Percentiles rank a stretch among this genome's conserved stretches.
phyloP scores from a whole-genome alignment of 352 stramenopile genomes.

The Globisporangium nagaii region DNA sequence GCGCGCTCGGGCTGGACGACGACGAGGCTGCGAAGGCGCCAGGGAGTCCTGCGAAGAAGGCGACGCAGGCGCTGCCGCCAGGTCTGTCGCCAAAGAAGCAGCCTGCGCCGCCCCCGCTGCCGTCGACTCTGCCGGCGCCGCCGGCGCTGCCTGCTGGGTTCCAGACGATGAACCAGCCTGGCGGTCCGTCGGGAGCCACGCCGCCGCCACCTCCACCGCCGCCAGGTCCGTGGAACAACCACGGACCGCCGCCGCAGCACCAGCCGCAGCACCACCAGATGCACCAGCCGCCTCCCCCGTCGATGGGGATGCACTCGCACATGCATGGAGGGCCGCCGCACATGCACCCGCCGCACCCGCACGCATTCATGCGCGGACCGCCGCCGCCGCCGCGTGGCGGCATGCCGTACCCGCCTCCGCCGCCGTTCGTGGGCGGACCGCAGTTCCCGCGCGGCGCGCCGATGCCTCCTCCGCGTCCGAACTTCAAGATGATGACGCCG shows the following conservation, averaged over 20 bases:
- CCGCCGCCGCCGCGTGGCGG: slow-evolving; percentile 27
- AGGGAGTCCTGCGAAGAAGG: slow-evolving; percentile 6
- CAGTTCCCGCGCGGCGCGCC: slow-evolving; percentile 18
- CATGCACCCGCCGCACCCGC: slow-evolving; percentile 27
- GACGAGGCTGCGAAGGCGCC: slow-evolving; percentile 31
- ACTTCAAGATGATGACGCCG: slow-evolving; percentile 84
- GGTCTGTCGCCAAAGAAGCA: slow-evolving; percentile 14
- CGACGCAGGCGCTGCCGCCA: slow-evolving; percentile 13
- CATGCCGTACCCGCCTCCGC: slow-evolving; percentile 23
- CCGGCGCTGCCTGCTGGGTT: slow-evolving; percentile 8
- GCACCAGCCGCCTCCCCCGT: slow-evolving; percentile 9
- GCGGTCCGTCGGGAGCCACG: background rate
- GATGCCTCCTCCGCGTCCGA: slow-evolving; percentile 34
- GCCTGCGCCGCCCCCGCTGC: slow-evolving; percentile 14
- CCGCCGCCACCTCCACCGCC: slow-evolving; percentile 10
- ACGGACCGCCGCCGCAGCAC: slow-evolving; percentile 16
- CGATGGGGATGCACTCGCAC: slow-evolving; percentile 16
- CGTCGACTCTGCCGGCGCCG: slow-evolving; percentile 20
- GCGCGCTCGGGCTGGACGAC: slow-evolving; percentile 65
- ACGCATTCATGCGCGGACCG: slow-evolving; percentile 33
- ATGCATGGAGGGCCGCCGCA: slow-evolving; percentile 24
- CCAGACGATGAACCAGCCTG: background rate
- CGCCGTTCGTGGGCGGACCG: slow-evolving; percentile 10
- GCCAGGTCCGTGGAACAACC: slow-evolving; percentile 27
- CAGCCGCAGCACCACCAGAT: slow-evolving; percentile 14